Base-by-base conservation (phyloP, 1,284 basidiomycete species). In the Moesziomyces sp. region DNA sequence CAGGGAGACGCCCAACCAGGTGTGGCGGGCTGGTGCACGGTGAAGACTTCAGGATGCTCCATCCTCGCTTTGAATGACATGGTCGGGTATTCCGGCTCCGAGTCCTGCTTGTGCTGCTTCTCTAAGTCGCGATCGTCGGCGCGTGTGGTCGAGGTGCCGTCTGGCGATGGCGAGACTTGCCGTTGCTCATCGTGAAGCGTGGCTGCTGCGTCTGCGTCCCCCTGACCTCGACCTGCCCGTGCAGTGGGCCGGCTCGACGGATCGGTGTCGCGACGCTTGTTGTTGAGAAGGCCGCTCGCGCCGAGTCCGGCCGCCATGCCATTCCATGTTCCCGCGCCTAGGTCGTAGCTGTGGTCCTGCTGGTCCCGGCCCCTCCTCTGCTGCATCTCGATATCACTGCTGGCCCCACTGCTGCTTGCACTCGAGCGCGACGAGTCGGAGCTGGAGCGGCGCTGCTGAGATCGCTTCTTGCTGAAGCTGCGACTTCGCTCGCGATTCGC, bases 1-100 rank as follows among this genome's bases (percentile, higher is more conserved):
- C 80, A 81, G 18, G 80, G 80, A 11, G 76, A 75, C 0, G 76
- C 77, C 80, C 78, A 82, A 10, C 80, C 80, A 3, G 80, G 78
- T 8, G 77, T 80, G 6, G 68, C 72, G 8, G 78, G 79, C 44
- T 80, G 80, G 52, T 78, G 79, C 2, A 79, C 74, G 5, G 78
- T 75, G 45, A 74, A 81, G 33, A 72, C 62, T 26, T 72, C 65
- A 5, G 67, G 65, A 35, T 71, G 50, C 46, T 74, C 66, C 57
- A 76, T 70, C 44, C 63, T 51, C 9, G 73, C 68, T 19, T 65
- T 65, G 66, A 75, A 70, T 0, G 74, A 77, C 64, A 66, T 52
- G 45, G 62, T 73, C 48, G 65, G 67, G 42, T 73, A 75, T 13
- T 71, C 54, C 13, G 35, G 45, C 59, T 66, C 68, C 3, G 53